These are phyloP conservation scores for Cladochytrium tenue DNA, from an alignment of 371 early-diverging fungal species.

Conservation along the genomic window DNA sequence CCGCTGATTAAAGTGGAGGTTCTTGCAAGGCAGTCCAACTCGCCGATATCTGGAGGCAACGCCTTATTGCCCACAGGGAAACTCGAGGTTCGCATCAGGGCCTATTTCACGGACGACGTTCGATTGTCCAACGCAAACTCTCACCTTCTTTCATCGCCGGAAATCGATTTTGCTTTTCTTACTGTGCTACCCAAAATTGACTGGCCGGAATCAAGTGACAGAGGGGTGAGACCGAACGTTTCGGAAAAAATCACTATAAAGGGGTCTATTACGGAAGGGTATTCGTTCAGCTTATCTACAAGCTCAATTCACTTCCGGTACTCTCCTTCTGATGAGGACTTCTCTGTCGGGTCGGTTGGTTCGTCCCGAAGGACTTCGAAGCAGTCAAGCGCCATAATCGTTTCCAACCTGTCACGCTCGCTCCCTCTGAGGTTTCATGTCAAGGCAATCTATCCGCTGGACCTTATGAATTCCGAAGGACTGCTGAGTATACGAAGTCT, in stretches of 20 bases:
- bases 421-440: slow-evolving; percentile 71
- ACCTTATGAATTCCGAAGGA: slow-evolving; percentile 61
- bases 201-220: background rate
- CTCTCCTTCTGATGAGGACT: slow-evolving; percentile 46
- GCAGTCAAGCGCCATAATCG: slow-evolving; percentile 36
- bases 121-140: slow-evolving; percentile 44
- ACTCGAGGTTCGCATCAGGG: slow-evolving; percentile 77
- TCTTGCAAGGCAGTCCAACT: slow-evolving; percentile 79
- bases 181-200: slow-evolving; percentile 27
- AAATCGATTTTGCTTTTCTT: slow-evolving; percentile 26
- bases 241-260: slow-evolving; percentile 71
- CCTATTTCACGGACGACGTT: slow-evolving; percentile 62
- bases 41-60: slow-evolving; percentile 74
- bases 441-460: slow-evolving; percentile 72
- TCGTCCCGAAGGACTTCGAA: slow-evolving; percentile 31
- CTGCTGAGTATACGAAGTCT: slow-evolving; percentile 44
- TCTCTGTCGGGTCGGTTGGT: slow-evolving; percentile 14
- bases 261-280: slow-evolving; percentile 66
- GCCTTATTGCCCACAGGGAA: slow-evolving; percentile 67
- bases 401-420: slow-evolving; percentile 66
- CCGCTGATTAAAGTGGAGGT: slow-evolving; percentile 71
- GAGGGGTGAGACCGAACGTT: slow-evolving; percentile 28
- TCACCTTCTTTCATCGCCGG: background rate
- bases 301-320: slow-evolving; percentile 63
- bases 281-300: slow-evolving; percentile 67